Conservation (phyloP, 2,329 filamentous ascomycete genomes). For the Xylaria digitata region DNA sequence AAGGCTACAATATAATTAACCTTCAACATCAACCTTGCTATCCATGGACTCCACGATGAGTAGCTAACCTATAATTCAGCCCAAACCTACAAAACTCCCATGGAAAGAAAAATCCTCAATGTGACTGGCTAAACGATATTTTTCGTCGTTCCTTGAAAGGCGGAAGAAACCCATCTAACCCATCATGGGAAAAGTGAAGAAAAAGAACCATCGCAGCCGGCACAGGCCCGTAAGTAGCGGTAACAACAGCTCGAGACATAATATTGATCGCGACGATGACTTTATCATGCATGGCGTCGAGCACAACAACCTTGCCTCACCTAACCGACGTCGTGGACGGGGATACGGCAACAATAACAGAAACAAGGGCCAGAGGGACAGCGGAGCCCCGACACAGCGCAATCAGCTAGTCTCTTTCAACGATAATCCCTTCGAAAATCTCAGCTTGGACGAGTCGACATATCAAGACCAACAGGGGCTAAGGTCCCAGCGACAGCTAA, state of each 20-base stretch:
- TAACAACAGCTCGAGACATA: background rate
- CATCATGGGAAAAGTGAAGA: slow-evolving; percentile 40
- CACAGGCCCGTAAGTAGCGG: slow-evolving; percentile 22
- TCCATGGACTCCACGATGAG: background rate
- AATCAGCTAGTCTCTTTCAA: background rate
- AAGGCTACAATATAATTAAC: slow-evolving; percentile 12
- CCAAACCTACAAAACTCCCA: background rate
- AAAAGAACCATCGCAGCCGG: slow-evolving; percentile 18
- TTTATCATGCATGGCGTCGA: slow-evolving; percentile 40
- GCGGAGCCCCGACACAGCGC: background rate
- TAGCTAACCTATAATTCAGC: background rate
- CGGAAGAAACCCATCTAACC: slow-evolving; percentile 1
- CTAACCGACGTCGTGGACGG: background rate
- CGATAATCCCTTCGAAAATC: slow-evolving; percentile 18
- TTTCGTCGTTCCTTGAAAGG: slow-evolving; percentile 11
- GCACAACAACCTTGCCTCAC: background rate
- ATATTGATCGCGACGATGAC: slow-evolving; percentile 40
- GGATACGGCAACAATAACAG: background rate
- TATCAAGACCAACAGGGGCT: slow-evolving; percentile 1
- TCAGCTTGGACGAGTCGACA: background rate
- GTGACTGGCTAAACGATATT: background rate
- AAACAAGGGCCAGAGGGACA: background rate
- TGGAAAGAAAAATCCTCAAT: slow-evolving; percentile 5
- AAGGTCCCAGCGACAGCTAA: background rate
- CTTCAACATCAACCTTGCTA: background rate